Evolutionary conservation across 257 asterid species (phyloP).

Genomic region (Craterostigma plantagineum): DNA sequence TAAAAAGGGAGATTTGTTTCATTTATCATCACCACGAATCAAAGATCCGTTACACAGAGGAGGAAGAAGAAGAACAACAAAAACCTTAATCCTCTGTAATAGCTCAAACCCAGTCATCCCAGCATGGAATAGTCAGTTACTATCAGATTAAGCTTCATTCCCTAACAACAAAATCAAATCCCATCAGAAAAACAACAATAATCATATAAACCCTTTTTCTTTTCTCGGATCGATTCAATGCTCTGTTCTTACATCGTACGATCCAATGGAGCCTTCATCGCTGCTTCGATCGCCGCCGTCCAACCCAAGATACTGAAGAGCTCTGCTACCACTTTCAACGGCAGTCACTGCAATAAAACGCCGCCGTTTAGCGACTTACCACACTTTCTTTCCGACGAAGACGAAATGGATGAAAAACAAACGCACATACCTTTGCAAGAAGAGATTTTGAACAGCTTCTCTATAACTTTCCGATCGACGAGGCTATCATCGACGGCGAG

Average conservation of each 20-base stretch:
- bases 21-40: too few species aligned
- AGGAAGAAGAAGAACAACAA: neutral
- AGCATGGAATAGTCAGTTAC: constrained; percentile 93
- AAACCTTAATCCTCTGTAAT: constrained; percentile 73
- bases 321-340: constrained; percentile 80
- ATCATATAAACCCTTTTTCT: too few species aligned
- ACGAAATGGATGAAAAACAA: neutral
- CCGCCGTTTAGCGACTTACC: too few species aligned
- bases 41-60: neutral
- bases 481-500: constrained; percentile 78
- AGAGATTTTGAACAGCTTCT: constrained; percentile 49
- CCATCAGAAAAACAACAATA: neutral
- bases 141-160: constrained; percentile 66
- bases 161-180: constrained; percentile 12
- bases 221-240: too few species aligned
- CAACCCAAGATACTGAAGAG: constrained; percentile 74
- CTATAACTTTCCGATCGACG: constrained; percentile 62
- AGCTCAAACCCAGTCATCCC: constrained; percentile 96
- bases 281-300: constrained; percentile 50
- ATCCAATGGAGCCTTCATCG: too few species aligned
- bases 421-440: constrained; percentile 39
- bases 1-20: neutral
- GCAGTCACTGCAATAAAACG: constrained; percentile 44
- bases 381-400: too few species aligned
- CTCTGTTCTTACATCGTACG: constrained; percentile 36